phyloP scores from a whole-genome alignment of 768 basidiomycete genomes.

The Mrakia gelida region DNA sequence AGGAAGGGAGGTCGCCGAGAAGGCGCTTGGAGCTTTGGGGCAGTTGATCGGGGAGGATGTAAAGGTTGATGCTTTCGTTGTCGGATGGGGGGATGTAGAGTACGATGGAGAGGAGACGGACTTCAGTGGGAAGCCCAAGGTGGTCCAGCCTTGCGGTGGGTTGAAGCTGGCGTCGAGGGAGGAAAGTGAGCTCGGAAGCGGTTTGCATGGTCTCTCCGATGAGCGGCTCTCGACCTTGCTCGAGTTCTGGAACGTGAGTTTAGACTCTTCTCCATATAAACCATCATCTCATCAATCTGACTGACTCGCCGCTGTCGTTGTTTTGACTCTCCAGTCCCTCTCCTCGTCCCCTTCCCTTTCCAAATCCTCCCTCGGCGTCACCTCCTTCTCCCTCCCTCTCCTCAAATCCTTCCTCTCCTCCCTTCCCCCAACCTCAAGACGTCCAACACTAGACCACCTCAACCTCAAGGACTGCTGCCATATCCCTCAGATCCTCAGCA shows the following conservation, averaged over 20 bases:
- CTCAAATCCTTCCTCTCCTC: constrained; percentile 21
- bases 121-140: constrained; percentile 7
- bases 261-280: too few species aligned
- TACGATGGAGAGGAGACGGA: constrained; percentile 26
- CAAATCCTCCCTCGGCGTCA: constrained; percentile 5
- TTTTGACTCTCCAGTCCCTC: background rate
- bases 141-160: background rate
- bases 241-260: constrained; percentile 15
- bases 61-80: constrained; percentile 12
- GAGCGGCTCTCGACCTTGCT: background rate
- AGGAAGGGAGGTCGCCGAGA: background rate
- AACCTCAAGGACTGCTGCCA: constrained; percentile 29
- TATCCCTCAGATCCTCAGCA: constrained; percentile 19
- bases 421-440: background rate
- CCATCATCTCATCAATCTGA: too few species aligned
- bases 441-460: constrained; percentile 14
- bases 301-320: background rate
- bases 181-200: background rate
- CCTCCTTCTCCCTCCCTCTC: constrained; percentile 24
- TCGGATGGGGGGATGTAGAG: constrained; percentile 12
- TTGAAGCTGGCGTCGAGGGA: background rate
- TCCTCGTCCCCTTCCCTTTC: constrained; percentile 3
- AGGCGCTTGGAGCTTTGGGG: background rate
- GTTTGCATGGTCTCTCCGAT: background rate
- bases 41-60: background rate